phyloP scores from a whole-genome alignment of 176 grass and related monocot species.

The Elymus sibiricus region DNA sequence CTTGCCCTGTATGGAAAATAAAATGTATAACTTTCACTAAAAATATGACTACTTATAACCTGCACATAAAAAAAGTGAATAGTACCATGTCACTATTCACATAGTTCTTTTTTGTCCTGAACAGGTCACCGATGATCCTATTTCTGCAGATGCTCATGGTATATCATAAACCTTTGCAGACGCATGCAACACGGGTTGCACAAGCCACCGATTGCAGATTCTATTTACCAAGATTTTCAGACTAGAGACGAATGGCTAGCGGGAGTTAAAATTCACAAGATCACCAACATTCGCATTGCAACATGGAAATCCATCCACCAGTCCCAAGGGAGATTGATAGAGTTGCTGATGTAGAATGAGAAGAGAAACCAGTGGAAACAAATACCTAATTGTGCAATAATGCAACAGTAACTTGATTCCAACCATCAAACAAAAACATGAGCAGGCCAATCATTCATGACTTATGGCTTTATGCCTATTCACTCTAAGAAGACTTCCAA shows the following conservation, averaged over 20 bases:
- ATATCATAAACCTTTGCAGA: too few species aligned
- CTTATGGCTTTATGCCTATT: not conserved
- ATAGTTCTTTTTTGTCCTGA: not conserved
- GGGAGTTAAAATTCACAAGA: not conserved
- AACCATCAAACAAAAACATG: not conserved
- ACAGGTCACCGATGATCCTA: not conserved
- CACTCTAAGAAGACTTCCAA: not conserved
- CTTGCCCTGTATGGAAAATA: not conserved
- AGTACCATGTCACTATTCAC: not conserved
- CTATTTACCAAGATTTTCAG: not conserved
- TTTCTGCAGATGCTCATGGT: not conserved
- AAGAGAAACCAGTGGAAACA: not conserved
- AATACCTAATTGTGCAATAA: not conserved
- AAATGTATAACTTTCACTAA: not conserved
- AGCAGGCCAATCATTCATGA: not conserved
- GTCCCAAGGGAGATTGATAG: not conserved
- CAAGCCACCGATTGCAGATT: not conserved
- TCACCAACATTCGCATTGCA: not conserved
- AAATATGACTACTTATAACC: not conserved
- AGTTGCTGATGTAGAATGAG: not conserved
- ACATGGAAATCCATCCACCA: not conserved
- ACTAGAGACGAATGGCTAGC: not conserved
- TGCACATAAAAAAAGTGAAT: not conserved
- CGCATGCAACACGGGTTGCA: not conserved
- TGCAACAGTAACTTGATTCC: not conserved